Base-by-base conservation (phyloP, 495 filamentous ascomycete species). In the Penicillium macrosclerotiorum region DNA sequence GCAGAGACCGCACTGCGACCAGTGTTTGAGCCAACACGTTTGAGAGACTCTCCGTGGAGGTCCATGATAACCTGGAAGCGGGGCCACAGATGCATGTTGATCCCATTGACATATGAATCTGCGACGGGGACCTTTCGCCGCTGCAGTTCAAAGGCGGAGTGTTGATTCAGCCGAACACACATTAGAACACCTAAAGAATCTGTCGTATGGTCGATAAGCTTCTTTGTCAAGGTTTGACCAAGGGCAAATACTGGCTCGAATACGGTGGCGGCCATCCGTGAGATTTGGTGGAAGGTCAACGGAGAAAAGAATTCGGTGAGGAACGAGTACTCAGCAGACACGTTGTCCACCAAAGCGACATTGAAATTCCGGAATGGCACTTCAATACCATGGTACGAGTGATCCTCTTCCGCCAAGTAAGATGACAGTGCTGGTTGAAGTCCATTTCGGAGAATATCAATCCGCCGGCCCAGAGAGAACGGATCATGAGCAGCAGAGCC, bases 21-120 rank as follows among this genome's bases (percentile, higher is more conserved):
- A 20, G 77, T 71, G 8, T 77, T 71, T 6, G 75, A 60, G 9
- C 80, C 75, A 37, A 76, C 71, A 30, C 75, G 75, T 31, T 83
- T 84, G 16, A 97, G 75, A 8, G 88, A 92, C 30, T 95, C 89
- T 67, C 84, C 85, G 60, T 97, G 93, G n/a, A 81, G 74, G 55
- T 95, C 89, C 84, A 97, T 95, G 57, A 93, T 81, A 17, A 85
- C 77, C 68, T 97, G 94, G 60, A 98, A 89, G 22, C 90, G 84
- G 4, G 93, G 93, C 93, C 93, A 98, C 4, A 98, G 81, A 6
- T 89, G 81, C 92, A 98, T 97, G 53, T 85, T 86, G 17, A 89
- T 93, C 13, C 83, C 90, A 63, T 97, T 98, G 56, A 96, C 85
- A 62, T 97, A 97, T 22, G 80, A 79, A 47, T 98, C 93, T 2